Evolutionary conservation across 305 asterid species (phyloP).

Genomic region (Ajuga reptans): DNA sequence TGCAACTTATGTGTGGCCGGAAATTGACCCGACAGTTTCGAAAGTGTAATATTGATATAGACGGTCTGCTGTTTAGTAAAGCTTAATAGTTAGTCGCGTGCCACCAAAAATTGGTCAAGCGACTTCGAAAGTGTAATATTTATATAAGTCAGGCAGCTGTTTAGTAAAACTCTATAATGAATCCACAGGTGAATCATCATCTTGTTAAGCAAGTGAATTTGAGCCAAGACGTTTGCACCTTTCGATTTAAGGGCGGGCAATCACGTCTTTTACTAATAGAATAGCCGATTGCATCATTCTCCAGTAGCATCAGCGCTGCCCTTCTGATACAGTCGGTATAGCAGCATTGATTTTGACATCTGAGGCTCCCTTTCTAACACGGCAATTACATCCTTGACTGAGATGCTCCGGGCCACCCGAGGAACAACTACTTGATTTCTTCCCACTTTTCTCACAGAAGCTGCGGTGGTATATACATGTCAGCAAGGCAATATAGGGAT

Average conservation of each 20-base stretch:
- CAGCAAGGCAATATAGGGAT: not conserved
- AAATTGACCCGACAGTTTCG: too few relatives aligned
- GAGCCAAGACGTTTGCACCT: not conserved
- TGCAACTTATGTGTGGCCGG: too few relatives aligned
- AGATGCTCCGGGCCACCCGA: slow-evolving; percentile 46
- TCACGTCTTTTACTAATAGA: not conserved
- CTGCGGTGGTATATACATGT: slow-evolving; percentile 23
- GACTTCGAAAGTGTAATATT: too few relatives aligned
- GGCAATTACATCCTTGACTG: slow-evolving; percentile 65
- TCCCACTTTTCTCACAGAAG: slow-evolving; percentile 47
- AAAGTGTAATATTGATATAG: too few relatives aligned
- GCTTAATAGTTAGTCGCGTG: too few relatives aligned
- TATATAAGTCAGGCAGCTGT: too few relatives aligned
- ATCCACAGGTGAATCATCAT: not conserved
- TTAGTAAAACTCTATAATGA: not conserved
- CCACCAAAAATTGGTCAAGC: too few relatives aligned
- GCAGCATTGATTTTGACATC: slow-evolving; percentile 61
- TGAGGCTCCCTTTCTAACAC: slow-evolving; percentile 81
- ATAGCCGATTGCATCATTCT: slow-evolving; percentile 22
- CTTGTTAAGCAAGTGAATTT: not conserved
- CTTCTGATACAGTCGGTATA: slow-evolving; percentile 58
- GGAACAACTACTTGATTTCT: slow-evolving; percentile 47
- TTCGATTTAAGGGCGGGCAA: not conserved
- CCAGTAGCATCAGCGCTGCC: slow-evolving; percentile 29
- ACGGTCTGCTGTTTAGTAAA: too few relatives aligned